A percentile compares a stretch with the other conserved stretches of the same genome.
These are phyloP conservation scores for Lipomyces oligophaga DNA, from an alignment of 805 yeast genomes.

Conservation along the genomic window DNA sequence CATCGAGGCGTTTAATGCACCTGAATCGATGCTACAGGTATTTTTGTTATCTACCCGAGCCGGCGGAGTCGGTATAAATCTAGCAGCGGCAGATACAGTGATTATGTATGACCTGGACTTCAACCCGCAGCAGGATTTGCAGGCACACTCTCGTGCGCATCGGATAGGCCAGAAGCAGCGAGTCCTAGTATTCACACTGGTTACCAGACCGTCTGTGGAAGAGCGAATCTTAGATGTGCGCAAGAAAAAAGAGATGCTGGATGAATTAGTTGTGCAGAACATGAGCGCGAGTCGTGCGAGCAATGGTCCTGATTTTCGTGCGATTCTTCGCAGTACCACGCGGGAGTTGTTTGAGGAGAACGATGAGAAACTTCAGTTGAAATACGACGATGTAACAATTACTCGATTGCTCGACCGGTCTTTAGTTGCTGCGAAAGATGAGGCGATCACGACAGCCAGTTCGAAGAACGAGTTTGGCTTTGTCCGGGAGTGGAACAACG, in stretches of 20 bases:
- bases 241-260: slow-evolving; percentile 85
- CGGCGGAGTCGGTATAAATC: slow-evolving; percentile 88
- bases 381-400: slow-evolving; percentile 62
- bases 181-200: slow-evolving; percentile 53
- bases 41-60: slow-evolving; percentile 85
- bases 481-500: slow-evolving; percentile 23
- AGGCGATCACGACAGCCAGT: not conserved
- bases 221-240: slow-evolving; percentile 68
- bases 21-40: slow-evolving; percentile 41
- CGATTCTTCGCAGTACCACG: slow-evolving; percentile 43
- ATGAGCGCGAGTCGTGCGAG: slow-evolving; percentile 72
- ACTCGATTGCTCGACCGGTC: slow-evolving; percentile 70
- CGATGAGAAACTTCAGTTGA: slow-evolving; percentile 53
- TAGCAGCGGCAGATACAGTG: slow-evolving; percentile 83
- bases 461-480: slow-evolving; percentile 8
- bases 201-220: slow-evolving; percentile 64
- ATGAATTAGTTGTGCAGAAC: slow-evolving; percentile 81
- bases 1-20: slow-evolving; percentile 50
- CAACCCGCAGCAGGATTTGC: slow-evolving; percentile 95
- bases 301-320: slow-evolving; percentile 55
- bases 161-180: slow-evolving; percentile 86
- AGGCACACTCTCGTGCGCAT: slow-evolving; percentile 92
- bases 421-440: slow-evolving; percentile 56
- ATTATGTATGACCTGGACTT: slow-evolving; percentile 88
- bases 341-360: slow-evolving; percentile 51